phyloP scores from a whole-genome alignment of 176 grass and related monocot species.

The Cymbopogon citratus region DNA sequence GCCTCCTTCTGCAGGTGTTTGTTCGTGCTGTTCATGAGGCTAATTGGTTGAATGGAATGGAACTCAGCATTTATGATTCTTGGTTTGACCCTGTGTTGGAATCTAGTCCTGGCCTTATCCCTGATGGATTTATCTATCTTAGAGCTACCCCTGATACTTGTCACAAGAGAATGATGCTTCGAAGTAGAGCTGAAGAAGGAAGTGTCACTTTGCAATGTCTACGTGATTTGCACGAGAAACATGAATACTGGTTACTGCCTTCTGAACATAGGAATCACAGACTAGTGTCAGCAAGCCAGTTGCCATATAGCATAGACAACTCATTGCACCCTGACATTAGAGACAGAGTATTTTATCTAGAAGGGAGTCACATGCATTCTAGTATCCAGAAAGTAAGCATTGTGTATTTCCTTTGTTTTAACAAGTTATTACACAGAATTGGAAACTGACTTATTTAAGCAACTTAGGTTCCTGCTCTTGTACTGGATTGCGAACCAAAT shows the following conservation, averaged over 20 bases:
- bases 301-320: conserved; percentile 30
- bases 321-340: conserved; percentile 56
- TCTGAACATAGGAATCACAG: conserved; percentile 16
- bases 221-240: conserved; percentile 56
- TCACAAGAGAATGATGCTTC: conserved; percentile 60
- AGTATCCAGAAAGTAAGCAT: conserved; percentile 60
- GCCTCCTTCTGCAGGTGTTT: conserved; percentile 42
- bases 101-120: conserved; percentile 54
- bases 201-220: conserved; percentile 52
- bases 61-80: conserved; percentile 76
- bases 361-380: conserved; percentile 57
- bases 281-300: conserved; percentile 46
- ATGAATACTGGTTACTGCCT: conserved; percentile 65
- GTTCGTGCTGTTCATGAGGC: conserved; percentile 64
- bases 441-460: not conserved
- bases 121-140: conserved; percentile 74
- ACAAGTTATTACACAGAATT: not conserved
- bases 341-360: conserved; percentile 50
- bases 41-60: conserved; percentile 76
- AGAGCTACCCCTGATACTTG: conserved; percentile 71
- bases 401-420: not conserved
- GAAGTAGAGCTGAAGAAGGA: conserved; percentile 58
- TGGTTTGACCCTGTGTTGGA: conserved; percentile 81
- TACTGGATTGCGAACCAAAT: conserved; percentile 42
- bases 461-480: conserved; percentile 41